Evolutionary conservation across 1,284 basidiomycete genomes (phyloP), one percentile per base, ranked within the genome.

Genomic region (Athelia psychrophila): DNA sequence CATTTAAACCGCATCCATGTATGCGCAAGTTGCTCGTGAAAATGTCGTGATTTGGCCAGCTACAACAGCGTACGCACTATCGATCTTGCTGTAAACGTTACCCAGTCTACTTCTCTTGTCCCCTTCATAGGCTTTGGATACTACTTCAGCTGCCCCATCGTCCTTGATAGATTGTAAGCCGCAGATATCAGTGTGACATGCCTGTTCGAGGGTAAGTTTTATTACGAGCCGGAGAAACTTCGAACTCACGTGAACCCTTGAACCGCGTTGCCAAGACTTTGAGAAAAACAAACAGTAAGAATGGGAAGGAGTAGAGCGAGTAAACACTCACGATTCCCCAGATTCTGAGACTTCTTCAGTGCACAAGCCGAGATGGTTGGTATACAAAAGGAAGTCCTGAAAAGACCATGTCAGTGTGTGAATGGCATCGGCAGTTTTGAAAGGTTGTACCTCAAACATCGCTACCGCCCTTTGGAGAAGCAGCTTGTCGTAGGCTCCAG

Each of bases 161-260:
- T 90, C 60, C 86, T 79, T 33, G 88, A 91, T 16, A 91, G 71
- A 64, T 91, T 88, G 65, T 88, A 90, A 13, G 89, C 88, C 1
- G 88, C 88, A 2, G 88, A 91, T 53, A 91, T 91, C 51, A 91
- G 69, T 0, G 88, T 91, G 58, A 91, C 88, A 56, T 91, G 88
- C 22, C 87, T 89, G 53, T n/a, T 18, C 25, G 32, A 54, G 48
- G 54, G 51, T 50, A 32, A 40, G 25, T 20, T 38, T 51, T 18
- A 49, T 35, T 24, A 33, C 10, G 48, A 44, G 48, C 40, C 8
- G 36, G 20, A 47, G 9, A 22, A 47, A 24, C 20, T 46, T 10
- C n/a, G n/a, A n/a, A 81, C 84, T 58, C 69, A 90, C 84, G 89
- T 92, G 67, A 92, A 92, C 20, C 89, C 90, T 68, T 92, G 89